These are phyloP conservation scores for Lodderomyces metapsilosis DNA, from an alignment of 1,139 yeast species.

Conservation along the genomic window DNA sequence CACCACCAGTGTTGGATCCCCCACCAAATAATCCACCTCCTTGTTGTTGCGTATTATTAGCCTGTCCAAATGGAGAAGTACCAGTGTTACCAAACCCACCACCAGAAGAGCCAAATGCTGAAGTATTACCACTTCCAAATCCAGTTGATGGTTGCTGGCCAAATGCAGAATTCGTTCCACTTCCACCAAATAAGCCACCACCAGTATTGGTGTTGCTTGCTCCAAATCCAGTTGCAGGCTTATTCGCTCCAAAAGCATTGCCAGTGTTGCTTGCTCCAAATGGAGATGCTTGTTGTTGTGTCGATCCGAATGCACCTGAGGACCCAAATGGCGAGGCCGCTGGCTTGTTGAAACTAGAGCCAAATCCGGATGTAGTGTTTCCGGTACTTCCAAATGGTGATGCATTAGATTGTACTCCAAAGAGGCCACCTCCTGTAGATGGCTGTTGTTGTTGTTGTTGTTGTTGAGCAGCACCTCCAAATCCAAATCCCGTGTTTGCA, in stretches of 20 bases:
- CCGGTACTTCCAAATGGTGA: constrained; percentile 20
- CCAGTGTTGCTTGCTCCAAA: constrained; percentile 12
- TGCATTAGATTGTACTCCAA: constrained; percentile 14
- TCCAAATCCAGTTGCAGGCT: constrained; percentile 16
- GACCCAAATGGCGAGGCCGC: constrained; percentile 17
- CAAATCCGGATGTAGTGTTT: constrained; percentile 18
- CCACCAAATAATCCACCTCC: constrained; percentile 22
- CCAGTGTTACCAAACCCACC: constrained; percentile 23
- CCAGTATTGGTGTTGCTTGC: constrained; percentile 16
- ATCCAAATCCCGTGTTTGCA: constrained; percentile 30
- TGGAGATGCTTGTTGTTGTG: constrained; percentile 11
- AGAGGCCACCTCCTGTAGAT: constrained; percentile 12
- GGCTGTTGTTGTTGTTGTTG: constrained; percentile 9
- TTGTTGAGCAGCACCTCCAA: constrained; percentile 31
- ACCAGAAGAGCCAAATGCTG: constrained; percentile 17
- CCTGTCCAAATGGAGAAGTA: constrained; percentile 14
- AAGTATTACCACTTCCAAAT: constrained; percentile 22
- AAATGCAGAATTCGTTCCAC: constrained; percentile 14
- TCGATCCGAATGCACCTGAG: constrained; percentile 17
- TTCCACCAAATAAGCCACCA: constrained; percentile 6
- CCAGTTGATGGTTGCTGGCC: constrained; percentile 22
- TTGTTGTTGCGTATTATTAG: constrained; percentile 11
- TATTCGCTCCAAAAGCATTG: constrained; percentile 19
- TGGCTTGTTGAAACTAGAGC: constrained; percentile 15
- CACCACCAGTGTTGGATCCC: constrained; percentile 19